A percentile compares a stretch with the other conserved stretches of the same genome.
Evolutionary conservation across 106 monocot species (phyloP).

Genomic region (Dendrobium chrysotoxum): DNA sequence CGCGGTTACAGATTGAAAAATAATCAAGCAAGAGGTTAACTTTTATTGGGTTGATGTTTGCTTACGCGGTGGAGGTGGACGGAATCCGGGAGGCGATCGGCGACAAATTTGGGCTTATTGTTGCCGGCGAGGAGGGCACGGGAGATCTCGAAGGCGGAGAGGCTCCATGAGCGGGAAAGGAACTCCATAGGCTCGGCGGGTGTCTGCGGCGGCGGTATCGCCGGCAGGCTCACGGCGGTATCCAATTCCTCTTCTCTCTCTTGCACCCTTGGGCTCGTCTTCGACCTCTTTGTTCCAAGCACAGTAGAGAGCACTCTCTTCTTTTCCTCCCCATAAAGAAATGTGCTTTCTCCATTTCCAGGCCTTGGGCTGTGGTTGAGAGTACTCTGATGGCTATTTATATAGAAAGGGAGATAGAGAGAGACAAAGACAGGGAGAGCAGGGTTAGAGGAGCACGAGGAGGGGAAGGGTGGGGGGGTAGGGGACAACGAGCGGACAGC

Average conservation of each 20-base stretch:
- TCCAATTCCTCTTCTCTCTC: slow-evolving; percentile 13
- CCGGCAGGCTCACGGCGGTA: slow-evolving; percentile 7
- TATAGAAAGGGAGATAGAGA: neutral
- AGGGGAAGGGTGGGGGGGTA: neutral
- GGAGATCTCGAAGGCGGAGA: slow-evolving; percentile 81
- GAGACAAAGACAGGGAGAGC: neutral
- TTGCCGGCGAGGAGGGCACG: slow-evolving; percentile 49
- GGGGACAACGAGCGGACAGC: slow-evolving; percentile 16
- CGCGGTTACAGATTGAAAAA: neutral
- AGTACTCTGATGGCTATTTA: neutral
- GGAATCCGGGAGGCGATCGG: neutral
- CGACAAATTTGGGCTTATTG: slow-evolving; percentile 9
- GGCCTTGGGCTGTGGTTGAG: neutral
- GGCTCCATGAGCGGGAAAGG: slow-evolving; percentile 79
- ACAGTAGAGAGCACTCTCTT: neutral
- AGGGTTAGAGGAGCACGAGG: slow-evolving; percentile 8
- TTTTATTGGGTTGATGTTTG: neutral
- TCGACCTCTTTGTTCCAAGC: neutral
- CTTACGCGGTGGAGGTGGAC: neutral
- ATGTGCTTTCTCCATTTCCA: slow-evolving; percentile 9
- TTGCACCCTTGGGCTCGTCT: neutral
- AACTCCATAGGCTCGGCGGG: slow-evolving; percentile 88
- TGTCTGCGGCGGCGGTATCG: slow-evolving; percentile 59
- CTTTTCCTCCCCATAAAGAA: slow-evolving; percentile 18
- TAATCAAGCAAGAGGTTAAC: neutral